These are phyloP conservation scores for Dictyostelium firmibasis DNA, from an alignment of 78 protist species.

Conservation along the genomic window DNA sequence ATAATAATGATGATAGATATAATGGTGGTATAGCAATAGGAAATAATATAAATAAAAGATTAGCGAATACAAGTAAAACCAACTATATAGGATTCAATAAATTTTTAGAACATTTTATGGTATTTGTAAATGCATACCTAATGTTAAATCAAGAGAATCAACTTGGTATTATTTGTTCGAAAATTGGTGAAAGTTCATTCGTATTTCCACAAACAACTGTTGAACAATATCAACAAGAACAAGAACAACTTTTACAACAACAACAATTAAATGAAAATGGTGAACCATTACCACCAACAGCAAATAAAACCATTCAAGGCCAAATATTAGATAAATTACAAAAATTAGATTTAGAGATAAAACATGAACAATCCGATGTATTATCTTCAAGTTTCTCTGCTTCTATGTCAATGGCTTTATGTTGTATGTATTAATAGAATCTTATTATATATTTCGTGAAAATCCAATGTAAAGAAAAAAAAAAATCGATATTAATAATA, in stretches of 20 bases:
- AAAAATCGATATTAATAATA: neutral
- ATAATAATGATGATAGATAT: neutral
- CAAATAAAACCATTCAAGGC: neutral
- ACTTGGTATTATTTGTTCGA: constrained; percentile 35
- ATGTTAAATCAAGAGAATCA: constrained; percentile 80
- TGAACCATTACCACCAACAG: neutral
- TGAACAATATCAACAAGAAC: neutral
- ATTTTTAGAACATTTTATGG: constrained; percentile 59
- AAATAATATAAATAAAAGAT: neutral
- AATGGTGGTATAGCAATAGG: neutral
- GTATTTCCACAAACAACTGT: neutral
- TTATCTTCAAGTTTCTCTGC: constrained; percentile 55
- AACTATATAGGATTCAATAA: constrained; percentile 14
- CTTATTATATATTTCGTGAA: too few relatives aligned
- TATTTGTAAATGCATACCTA: constrained; percentile 60
- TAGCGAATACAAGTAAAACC: neutral
- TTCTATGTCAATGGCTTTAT: constrained; percentile 65
- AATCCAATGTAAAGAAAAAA: neutral
- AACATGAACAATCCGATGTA: neutral
- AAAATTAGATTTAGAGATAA: neutral
- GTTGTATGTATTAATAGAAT: constrained; percentile 38
- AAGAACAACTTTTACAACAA: neutral
- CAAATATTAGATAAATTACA: neutral
- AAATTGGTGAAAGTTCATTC: constrained; percentile 37
- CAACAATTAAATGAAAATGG: neutral